Evolutionary conservation across 768 basidiomycete genomes (phyloP), one percentile per base, ranked within the genome.

Genomic region (Amanita molliuscula): DNA sequence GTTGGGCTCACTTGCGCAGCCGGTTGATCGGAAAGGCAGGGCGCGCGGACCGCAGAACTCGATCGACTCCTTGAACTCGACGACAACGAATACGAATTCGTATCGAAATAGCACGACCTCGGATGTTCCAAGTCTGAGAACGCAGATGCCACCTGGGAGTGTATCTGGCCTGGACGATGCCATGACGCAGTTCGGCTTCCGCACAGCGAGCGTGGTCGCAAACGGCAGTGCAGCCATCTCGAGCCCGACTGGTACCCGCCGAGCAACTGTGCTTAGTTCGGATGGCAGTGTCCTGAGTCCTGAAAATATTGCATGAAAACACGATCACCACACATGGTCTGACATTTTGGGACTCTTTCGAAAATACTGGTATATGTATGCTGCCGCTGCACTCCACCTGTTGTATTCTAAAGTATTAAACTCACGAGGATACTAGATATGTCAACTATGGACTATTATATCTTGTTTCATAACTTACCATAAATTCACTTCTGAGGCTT

Each of bases 291-390:
- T 38, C n/a, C 11, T 41, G 23, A 23, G 7, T 48, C 9, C 35
- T 48, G 26, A 48, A 15, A 38, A 48, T 4, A 21, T 48, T 41
- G 48, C 48, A 48, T 48, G 38, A 48, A 42, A 40, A 38, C 10
- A 42, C 9, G 5, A 25, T 13, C 7, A 11, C 10, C 4, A 15
- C n/a, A 38, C n/a, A 11, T 20, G 38, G 3, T n/a, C 23, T 23
- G 4, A 23, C 2, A 31, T 31, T 10, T 10, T 13, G 3, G 13
- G 31, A 31, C 31, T 13, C 11, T 11, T 11, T 31, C 29, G 29
- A 31, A 11, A 31, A 31, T 13, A 13, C 31, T 13, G 10, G 29
- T 29, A 29, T 29, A 11, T 10, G 3, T 29, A 29, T 29, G 29
- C 10, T 29, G 29, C 29, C 29, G 29, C 31, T 31, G 31, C 13